Evolutionary conservation across 129 eudicot species (phyloP).

Genomic region (Tagetes erecta): DNA sequence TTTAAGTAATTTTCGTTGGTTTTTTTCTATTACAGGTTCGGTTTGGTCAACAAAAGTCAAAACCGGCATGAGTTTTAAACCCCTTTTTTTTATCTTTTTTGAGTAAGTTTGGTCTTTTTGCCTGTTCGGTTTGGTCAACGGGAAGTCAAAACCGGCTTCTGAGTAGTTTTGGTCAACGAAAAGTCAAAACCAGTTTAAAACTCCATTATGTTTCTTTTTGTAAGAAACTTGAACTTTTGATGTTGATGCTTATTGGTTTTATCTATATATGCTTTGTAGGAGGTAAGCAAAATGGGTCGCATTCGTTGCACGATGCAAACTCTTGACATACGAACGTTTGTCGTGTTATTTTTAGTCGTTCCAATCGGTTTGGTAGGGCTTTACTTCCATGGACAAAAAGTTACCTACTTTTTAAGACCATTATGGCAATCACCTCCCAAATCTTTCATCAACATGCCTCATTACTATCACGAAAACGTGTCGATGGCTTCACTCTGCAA

Average conservation of each 20-base stretch:
- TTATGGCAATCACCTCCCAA: conserved; percentile 71
- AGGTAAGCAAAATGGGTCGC: conserved; percentile 35
- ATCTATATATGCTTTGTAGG: conserved; percentile 4
- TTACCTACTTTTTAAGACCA: conserved; percentile 57
- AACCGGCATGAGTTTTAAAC: too few relatives aligned
- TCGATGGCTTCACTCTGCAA: conserved; percentile 48
- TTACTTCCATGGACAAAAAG: conserved; percentile 53
- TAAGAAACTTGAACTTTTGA: background rate
- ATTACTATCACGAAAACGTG: conserved; percentile 45
- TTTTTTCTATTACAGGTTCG: too few relatives aligned
- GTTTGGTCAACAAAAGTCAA: too few relatives aligned
- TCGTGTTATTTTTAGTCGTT: conserved; percentile 38
- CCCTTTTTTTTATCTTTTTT: too few relatives aligned
- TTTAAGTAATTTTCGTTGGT: too few relatives aligned
- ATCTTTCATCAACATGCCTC: conserved; percentile 46
- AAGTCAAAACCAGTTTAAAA: too few relatives aligned
- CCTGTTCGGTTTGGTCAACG: too few relatives aligned
- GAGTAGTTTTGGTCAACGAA: too few relatives aligned
- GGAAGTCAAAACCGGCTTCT: too few relatives aligned
- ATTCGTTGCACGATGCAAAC: conserved; percentile 45
- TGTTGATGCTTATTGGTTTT: background rate
- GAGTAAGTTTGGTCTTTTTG: too few relatives aligned
- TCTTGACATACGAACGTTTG: conserved; percentile 38
- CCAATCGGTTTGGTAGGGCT: conserved; percentile 43
- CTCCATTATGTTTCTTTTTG: too few relatives aligned